phyloP scores from a whole-genome alignment of 1,139 yeast species.

The Blastobotrys buckinghamii region DNA sequence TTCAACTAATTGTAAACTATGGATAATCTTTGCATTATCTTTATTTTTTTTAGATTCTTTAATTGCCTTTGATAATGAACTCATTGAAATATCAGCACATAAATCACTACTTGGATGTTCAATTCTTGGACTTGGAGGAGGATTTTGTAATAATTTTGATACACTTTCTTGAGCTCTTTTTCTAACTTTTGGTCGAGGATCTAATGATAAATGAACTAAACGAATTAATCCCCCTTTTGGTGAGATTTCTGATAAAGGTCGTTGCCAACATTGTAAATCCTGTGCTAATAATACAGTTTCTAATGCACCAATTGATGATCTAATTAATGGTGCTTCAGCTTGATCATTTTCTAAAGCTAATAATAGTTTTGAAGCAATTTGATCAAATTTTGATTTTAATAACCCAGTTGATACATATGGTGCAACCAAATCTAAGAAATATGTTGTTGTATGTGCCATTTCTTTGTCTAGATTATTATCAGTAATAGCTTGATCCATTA shows the following conservation, averaged over 20 bases:
- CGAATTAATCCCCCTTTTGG: conserved; percentile 83
- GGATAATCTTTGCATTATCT: conserved; percentile 47
- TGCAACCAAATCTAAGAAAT: conserved; percentile 72
- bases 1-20: conserved; percentile 66
- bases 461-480: conserved; percentile 43
- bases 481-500: conserved; percentile 66
- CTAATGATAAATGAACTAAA: conserved; percentile 70
- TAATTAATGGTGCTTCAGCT: conserved; percentile 78
- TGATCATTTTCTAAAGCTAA: conserved; percentile 66
- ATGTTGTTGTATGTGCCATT: conserved; percentile 71
- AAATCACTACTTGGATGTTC: conserved; percentile 69
- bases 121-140: conserved; percentile 78
- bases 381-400: conserved; percentile 65
- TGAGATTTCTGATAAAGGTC: conserved; percentile 43
- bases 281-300: conserved; percentile 78
- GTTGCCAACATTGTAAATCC: conserved; percentile 70
- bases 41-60: conserved; percentile 34
- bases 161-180: conserved; percentile 92
- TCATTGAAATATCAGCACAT: conserved; percentile 65
- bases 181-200: conserved; percentile 92
- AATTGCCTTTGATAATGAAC: conserved; percentile 43
- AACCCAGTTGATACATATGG: conserved; percentile 69
- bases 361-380: conserved; percentile 72
- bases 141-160: conserved; percentile 50
- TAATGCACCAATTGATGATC: conserved; percentile 80